Base-by-base conservation (phyloP, 2,329 filamentous ascomycete genomes). In the Hypoxylon sp. region DNA sequence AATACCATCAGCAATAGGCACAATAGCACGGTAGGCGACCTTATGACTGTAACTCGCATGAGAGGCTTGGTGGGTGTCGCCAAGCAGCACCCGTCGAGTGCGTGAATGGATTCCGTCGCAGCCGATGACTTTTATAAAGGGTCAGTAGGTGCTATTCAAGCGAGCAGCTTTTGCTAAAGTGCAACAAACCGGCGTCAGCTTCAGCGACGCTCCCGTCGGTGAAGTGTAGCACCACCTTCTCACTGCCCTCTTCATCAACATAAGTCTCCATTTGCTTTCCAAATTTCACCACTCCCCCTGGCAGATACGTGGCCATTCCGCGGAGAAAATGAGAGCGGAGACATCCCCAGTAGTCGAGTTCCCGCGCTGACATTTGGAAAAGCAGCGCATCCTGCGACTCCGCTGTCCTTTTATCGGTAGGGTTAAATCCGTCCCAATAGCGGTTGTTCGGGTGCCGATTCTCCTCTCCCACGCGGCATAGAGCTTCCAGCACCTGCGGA, bases 101-200 rank as follows among this genome's bases (percentile, higher is more conserved):
- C 77, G 76, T 0, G 84, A 86, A 71, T 87, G 86, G 71, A 90
- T 86, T 0, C 88, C 87, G 74, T 90, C 87, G 70, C 85, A 88
- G 2, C 85, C 87, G 54, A 90, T 76, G 0, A 87, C 81, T 52
- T 7, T 9, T 5, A 40, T 3, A 36, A n/a, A 48, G 14, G 14
- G 22, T 28, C 20, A 48, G 28, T 12, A 16, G n/a, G n/a, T n/a
- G n/a, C 14, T 8, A 9, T 11, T 36, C 28, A n/a, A 18, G 33
- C 12, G 20, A 52, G 18, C 16, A 22, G 40, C n/a, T 1, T 22
- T 4, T 36, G n/a, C 3, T 14, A 4, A n/a, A 14, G 5, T 16
- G 33, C 12, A 9, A 28, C 33, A 16, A 28, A 40, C 49, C 33
- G 2, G 65, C 71, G 48, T 75, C 68, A 1, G 72, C 70, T 8